Evolutionary conservation across 2,329 filamentous ascomycete genomes (phyloP), one percentile per base, ranked within the genome.

Genomic region (Ophiostoma tasmaniense): DNA sequence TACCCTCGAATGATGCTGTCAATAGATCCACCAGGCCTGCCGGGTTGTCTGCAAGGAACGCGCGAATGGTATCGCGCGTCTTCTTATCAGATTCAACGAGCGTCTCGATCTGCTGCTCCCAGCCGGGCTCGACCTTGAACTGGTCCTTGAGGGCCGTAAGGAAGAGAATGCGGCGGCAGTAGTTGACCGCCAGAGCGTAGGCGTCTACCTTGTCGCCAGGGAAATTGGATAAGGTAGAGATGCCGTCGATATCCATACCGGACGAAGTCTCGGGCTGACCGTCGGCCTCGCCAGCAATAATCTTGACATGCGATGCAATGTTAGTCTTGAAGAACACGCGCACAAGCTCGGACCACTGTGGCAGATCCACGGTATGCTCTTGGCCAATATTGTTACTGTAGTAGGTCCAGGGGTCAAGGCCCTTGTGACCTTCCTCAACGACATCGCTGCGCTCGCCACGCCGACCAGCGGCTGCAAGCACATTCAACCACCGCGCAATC

Each of bases 381-480:
- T 25, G n/a, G 20, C 65, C 66, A 22, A 61, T 75, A n/a, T 78
- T 80, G 55, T 81, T 78, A 55, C 79, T 79, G 67, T 78, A 79
- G 70, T 82, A 81, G 0, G 80, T 84, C 83, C 83, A 85, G 14
- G 86, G 86, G 74, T 97, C 92, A 3, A 97, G 83, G 0, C 95
- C 95, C 77, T 92, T 93, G 71, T 87, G 89, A 1, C 93, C 95
- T 79, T 98, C 94, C 76, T 99, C 95, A 0, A 91, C 79, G 2
- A 98, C 88, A 75, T 98, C 94, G 71, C 89, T 90, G 64, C 90
- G 86, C 76, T 93, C 90, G 66, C 87, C 85, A 2, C 80, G 78
- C 2, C 84, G 83, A 14, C 88, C 88, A 20, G 86, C 87, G 10
- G 95, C 81, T 8, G 93, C 94, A 66, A 97, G 83, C 20, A 98